Evolutionary conservation across 441 rosid genomes (phyloP), one percentile per base, ranked within the genome.

Genomic region (Capsella rubella): DNA sequence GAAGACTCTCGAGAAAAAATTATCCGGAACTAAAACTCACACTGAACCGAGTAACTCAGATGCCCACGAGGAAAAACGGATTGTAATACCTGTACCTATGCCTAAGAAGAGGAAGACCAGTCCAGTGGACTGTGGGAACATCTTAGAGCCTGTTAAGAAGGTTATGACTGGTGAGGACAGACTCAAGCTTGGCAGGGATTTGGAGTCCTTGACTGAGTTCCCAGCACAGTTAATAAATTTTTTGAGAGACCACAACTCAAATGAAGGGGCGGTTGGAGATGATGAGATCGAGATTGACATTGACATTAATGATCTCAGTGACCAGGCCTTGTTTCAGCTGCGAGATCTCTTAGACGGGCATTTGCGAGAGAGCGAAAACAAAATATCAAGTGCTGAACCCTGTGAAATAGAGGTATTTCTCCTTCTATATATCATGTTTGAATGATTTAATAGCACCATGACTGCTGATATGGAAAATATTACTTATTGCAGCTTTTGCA

Each of bases 281-380:
- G 91, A 86, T 71, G 98, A 94, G 82, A 85, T 94, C 77, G 97
- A 91, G 89, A 89, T 91, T 78, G 97, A 94, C 73, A 89, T 91
- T 78, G 97, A 94, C 73, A 87, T 94, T 62, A 89, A 86, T 81
- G 84, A 87, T 61, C 87, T 94, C 9, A 82, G 86, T 53, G 79
- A 86, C 72, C 92, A 85, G 16, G 84, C 89, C 12, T 74, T 91
- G 88, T 87, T 89, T 67, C 76, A 73, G 56, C 74, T 94, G 73
- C 79, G 89, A 74, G 85, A 79, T 79, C 90, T 94, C 74, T 66
- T 94, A 62, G 96, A 90, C 67, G 82, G 83, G 66, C 89, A 81
- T 86, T 59, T 90, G 64, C 77, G 77, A 47, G 84, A 85, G 81
- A 91, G 79, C 72, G 84, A 53, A 72, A 78, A 77, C 79, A 86